Evolutionary conservation across 805 yeast species (phyloP), one percentile per base, ranked within the genome.

Genomic region (Ogataea glucozyma): DNA sequence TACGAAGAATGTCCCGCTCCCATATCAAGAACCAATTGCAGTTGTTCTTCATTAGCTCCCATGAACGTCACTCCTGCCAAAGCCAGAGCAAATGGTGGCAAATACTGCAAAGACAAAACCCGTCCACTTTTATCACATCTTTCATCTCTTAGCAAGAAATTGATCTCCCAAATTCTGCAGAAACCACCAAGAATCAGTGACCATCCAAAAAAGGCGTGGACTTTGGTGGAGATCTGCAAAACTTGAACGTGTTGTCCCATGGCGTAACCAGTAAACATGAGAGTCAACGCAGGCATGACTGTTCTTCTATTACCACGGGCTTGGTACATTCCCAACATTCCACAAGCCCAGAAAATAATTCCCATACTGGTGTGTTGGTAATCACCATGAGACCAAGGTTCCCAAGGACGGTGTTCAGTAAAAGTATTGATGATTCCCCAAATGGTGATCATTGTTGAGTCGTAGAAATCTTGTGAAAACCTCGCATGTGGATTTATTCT

Each of bases 361-460:
- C 98, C 98, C 96, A 91, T 88, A 16, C 93, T 79, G 0, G 98
- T 90, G 64, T 90, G 97, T 67, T 90, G 97, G 62, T 84, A 88
- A 63, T 89, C 97, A 8, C 96, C 93, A 71, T 86, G 95, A 31
- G 78, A 75, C 98, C 98, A 91, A 7, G 71, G 79, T 60, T 89
- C 93, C 97, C 97, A 91, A 11, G 65, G 66, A 48, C 97, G 70
- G 64, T 91, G 98, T 65, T 91, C 98, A 2, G 98, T 91, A 65
- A 91, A 91, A 0, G 97, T 89, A 62, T 91, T 91, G 45, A 91
- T 84, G 24, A 89, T 79, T 6, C 98, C 98, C 96, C 97, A 91
- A 9, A 73, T 62, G 41, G 88, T 83, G 80, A 91, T 88, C 29
- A 88, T 75, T 31, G 75, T 52, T 27, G 90, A 82, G 64, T 91